phyloP scores from a whole-genome alignment of 108 stramenopile genomes.

The Conticribra weissflogii region DNA sequence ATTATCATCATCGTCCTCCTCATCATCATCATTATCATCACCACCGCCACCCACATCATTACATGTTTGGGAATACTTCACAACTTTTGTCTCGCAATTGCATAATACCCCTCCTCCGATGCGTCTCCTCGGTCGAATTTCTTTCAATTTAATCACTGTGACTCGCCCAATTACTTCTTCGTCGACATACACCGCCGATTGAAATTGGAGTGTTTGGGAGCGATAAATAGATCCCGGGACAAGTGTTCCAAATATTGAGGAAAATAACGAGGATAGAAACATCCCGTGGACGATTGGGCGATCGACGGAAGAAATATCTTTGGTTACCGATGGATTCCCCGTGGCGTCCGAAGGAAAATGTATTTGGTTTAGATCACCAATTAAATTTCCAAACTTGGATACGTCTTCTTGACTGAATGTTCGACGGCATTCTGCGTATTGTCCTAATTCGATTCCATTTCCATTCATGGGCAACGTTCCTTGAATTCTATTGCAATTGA shows the following conservation, averaged over 20 bases:
- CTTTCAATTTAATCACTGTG: slow-evolving; percentile 49
- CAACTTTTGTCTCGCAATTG: slow-evolving; percentile 61
- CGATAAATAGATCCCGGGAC: slow-evolving; percentile 80
- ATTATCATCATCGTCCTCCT: slow-evolving; percentile 9
- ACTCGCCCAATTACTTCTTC: slow-evolving; percentile 58
- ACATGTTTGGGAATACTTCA: background rate
- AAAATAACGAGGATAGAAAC: slow-evolving; percentile 76
- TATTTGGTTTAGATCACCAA: slow-evolving; percentile 75
- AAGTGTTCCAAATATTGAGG: slow-evolving; percentile 79
- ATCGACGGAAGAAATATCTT: background rate
- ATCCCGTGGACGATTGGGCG: slow-evolving; percentile 77
- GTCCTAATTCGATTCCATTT: slow-evolving; percentile 62
- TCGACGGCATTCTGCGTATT: slow-evolving; percentile 67
- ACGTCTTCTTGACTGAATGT: slow-evolving; percentile 58
- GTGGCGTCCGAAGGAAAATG: slow-evolving; percentile 39
- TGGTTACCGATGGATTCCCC: slow-evolving; percentile 10
- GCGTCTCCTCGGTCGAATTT: slow-evolving; percentile 20
- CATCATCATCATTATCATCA: background rate
- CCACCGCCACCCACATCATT: background rate
- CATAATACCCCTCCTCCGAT: slow-evolving; percentile 57
- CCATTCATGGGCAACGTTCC: slow-evolving; percentile 74
- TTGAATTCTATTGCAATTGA: too few relatives aligned
- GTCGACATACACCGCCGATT: slow-evolving; percentile 53
- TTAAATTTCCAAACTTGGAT: slow-evolving; percentile 52
- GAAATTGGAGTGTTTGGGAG: slow-evolving; percentile 69